Evolutionary conservation across 2,329 filamentous ascomycete genomes (phyloP).

Genomic region (Fusarium beomiforme): DNA sequence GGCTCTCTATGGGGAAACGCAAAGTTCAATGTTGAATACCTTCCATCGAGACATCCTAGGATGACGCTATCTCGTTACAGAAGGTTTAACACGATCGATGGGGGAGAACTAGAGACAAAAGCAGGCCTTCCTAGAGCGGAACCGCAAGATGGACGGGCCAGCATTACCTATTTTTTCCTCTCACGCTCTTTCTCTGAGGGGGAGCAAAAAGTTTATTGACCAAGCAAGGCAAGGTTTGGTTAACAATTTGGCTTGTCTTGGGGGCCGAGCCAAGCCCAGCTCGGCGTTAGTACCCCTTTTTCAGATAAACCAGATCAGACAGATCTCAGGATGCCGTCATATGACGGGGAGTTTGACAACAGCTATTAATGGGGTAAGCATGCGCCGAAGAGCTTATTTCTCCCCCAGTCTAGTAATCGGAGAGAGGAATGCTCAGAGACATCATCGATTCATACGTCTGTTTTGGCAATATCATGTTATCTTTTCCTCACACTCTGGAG

Average conservation of each 20-base stretch:
- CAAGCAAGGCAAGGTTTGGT: slow-evolving; percentile 2
- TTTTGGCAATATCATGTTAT: background rate
- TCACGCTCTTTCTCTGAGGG: background rate
- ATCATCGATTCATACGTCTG: background rate
- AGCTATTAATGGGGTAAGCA: background rate
- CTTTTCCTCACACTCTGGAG: background rate
- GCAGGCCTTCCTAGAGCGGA: slow-evolving; percentile 17
- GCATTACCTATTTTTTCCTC: background rate
- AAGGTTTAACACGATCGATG: slow-evolving; percentile 2
- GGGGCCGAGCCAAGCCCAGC: slow-evolving; percentile 4
- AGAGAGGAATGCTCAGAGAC: background rate
- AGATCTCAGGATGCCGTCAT: slow-evolving; percentile 38
- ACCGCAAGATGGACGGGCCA: slow-evolving; percentile 23
- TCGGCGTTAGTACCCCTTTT: slow-evolving; percentile 23
- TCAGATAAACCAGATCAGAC: slow-evolving; percentile 28
- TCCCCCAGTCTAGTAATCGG: background rate
- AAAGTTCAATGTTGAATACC: slow-evolving; percentile 1
- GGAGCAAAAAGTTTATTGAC: background rate
- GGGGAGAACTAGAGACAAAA: slow-evolving; percentile 7
- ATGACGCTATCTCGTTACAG: slow-evolving; percentile 36
- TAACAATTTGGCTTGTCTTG: slow-evolving; percentile 4
- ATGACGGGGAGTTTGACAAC: slow-evolving; percentile 34
- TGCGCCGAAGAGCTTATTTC: background rate
- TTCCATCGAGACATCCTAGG: slow-evolving; percentile 4
- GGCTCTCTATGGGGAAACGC: background rate